Percentiles rank a stretch among this genome's conserved stretches.
These are phyloP conservation scores for Crassisporium funariophilum DNA, from an alignment of 768 basidiomycete genomes.

Conservation along the genomic window DNA sequence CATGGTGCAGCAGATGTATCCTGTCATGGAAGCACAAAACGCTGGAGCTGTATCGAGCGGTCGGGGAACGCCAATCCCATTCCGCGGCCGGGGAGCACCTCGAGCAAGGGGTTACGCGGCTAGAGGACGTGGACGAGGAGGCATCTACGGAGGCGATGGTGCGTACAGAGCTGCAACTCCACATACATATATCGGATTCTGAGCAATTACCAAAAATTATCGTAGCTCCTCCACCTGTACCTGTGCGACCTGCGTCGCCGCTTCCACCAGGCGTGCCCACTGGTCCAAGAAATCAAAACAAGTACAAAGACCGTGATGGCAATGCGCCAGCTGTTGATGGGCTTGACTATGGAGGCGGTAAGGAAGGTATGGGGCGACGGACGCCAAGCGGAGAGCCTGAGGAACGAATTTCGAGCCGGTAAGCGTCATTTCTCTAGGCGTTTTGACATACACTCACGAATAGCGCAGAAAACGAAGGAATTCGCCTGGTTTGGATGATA, in stretches of 20 bases:
- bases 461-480: slow-evolving; percentile 66
- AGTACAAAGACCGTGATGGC: slow-evolving; percentile 87
- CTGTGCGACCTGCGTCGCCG: slow-evolving; percentile 80
- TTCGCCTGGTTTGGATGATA: slow-evolving; percentile 71
- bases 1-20: slow-evolving; percentile 73
- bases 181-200: no score
- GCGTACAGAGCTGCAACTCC: no score
- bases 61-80: slow-evolving; percentile 38
- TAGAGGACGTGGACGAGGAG: slow-evolving; percentile 47
- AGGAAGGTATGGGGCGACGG: slow-evolving; percentile 50
- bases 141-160: slow-evolving; percentile 42
- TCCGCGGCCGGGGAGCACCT: slow-evolving; percentile 41
- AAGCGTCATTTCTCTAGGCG: slow-evolving; percentile 21
- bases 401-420: slow-evolving; percentile 64
- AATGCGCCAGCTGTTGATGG: slow-evolving; percentile 87
- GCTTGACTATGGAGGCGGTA: slow-evolving; percentile 70
- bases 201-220: no score
- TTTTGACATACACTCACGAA: neutral
- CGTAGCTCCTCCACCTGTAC: slow-evolving; percentile 47
- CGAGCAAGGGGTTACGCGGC: slow-evolving; percentile 44
- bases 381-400: slow-evolving; percentile 71
- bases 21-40: slow-evolving; percentile 56
- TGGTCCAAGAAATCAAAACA: slow-evolving; percentile 85
- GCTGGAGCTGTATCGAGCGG: slow-evolving; percentile 49
- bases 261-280: slow-evolving; percentile 87